phyloP scores from a whole-genome alignment of 257 asterid species.

The Prunella vulgaris region DNA sequence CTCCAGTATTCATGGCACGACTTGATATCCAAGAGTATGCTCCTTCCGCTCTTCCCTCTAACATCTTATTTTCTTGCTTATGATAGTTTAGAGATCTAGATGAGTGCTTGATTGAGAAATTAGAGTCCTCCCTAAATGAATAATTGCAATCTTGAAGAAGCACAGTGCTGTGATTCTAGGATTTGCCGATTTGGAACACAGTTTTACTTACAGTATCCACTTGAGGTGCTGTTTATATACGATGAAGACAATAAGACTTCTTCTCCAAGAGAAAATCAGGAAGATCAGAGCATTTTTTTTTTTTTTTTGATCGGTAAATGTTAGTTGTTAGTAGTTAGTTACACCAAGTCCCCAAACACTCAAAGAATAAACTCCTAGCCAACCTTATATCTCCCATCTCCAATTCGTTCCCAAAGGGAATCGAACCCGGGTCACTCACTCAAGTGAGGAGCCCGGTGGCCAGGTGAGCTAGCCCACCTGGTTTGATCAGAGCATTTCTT shows the following conservation, averaged over 20 bases:
- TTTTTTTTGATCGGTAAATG: too few species aligned
- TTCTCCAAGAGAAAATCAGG: conserved; percentile 2
- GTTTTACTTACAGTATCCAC: neutral
- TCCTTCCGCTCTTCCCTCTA: neutral
- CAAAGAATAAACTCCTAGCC: too few species aligned
- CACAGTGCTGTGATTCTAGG: neutral
- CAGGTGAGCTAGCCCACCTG: too few species aligned
- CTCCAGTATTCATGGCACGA: conserved; percentile 90
- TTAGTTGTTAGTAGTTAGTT: too few species aligned
- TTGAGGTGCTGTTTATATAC: neutral
- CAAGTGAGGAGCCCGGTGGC: too few species aligned
- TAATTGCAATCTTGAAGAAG: neutral
- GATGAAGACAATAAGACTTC: neutral
- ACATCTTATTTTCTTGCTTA: conserved; percentile 13
- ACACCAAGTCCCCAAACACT: too few species aligned
- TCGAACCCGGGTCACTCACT: too few species aligned
- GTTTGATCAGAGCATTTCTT: neutral
- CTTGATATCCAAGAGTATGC: conserved; percentile 68
- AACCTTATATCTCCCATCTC: too few species aligned
- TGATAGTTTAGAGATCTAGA: conserved; percentile 9
- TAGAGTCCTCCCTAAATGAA: neutral
- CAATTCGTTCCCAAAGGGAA: too few species aligned
- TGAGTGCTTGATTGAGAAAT: conserved; percentile 4
- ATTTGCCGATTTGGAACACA: neutral
- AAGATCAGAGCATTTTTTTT: neutral